Evolutionary conservation across 2,329 filamentous ascomycete genomes (phyloP).

Genomic region (Fusarium redolens): DNA sequence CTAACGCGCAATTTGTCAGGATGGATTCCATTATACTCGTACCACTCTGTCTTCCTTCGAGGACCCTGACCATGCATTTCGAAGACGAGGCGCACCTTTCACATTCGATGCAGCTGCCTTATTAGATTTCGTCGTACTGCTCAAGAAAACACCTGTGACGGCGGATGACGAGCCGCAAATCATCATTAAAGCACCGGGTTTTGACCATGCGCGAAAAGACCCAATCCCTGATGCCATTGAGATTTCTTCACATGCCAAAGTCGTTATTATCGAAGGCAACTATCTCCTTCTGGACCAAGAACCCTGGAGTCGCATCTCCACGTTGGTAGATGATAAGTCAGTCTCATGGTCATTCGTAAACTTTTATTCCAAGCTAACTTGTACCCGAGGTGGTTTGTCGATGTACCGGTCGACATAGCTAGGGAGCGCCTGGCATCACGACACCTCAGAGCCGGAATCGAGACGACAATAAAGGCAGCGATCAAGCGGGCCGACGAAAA

Average conservation of each 20-base stretch:
- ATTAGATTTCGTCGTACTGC: neutral
- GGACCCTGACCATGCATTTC: neutral
- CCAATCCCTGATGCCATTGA: neutral
- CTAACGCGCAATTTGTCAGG: neutral
- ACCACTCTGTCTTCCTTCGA: neutral
- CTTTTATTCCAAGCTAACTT: neutral
- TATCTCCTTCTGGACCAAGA: neutral
- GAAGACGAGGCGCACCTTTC: neutral
- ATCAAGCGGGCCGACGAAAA: neutral
- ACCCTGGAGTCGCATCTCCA: neutral
- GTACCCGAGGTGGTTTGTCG: neutral
- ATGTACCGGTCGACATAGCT: neutral
- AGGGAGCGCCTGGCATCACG: neutral
- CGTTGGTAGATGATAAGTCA: neutral
- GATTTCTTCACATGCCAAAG: neutral
- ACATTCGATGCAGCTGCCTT: neutral
- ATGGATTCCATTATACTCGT: neutral
- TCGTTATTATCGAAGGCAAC: neutral
- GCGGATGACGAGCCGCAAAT: neutral
- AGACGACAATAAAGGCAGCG: neutral
- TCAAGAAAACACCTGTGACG: neutral
- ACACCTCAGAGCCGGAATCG: neutral
- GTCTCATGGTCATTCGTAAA: fast-evolving
- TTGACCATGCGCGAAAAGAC: neutral
- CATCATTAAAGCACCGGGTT: neutral